phyloP scores from a whole-genome alignment of 2,329 filamentous ascomycete species.

The Dothideomycetes sp. region DNA sequence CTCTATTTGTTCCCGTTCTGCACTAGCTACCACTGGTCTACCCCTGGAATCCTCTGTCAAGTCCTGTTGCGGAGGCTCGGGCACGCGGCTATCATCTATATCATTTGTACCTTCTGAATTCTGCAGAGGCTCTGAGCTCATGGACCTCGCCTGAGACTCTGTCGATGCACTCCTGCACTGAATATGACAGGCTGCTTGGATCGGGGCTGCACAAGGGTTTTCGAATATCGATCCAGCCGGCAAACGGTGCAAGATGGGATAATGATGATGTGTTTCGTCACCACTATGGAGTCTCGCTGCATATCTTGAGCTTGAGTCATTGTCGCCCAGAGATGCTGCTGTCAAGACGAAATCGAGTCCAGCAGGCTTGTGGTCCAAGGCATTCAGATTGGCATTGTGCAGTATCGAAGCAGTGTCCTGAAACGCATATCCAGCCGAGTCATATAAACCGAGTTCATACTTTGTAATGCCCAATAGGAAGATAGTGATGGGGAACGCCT shows the following conservation, averaged over 20 bases:
- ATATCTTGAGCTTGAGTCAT: neutral
- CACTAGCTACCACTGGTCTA: no score
- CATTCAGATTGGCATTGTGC: neutral
- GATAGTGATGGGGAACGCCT: conserved; percentile 7
- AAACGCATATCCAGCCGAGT: conserved; percentile 6
- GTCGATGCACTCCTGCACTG: neutral
- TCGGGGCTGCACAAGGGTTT: neutral
- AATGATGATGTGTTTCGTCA: neutral
- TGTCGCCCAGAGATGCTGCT: neutral
- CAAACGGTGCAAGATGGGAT: neutral
- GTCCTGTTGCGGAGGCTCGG: no score
- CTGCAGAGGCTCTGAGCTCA: no score
- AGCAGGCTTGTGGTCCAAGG: neutral
- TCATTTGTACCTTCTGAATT: no score
- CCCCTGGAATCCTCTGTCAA: no score
- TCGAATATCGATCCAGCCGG: neutral
- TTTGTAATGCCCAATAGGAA: conserved; percentile 20
- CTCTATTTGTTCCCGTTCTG: no score
- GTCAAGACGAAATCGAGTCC: conserved; percentile 1
- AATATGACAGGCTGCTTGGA: neutral
- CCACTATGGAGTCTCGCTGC: no score
- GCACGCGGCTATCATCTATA: no score
- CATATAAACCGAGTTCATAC: conserved; percentile 13
- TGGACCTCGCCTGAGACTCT: no score
- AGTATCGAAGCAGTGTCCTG: conserved; percentile 3